phyloP scores from a whole-genome alignment of 2,329 filamentous ascomycete species.

The Ilyonectria sp. region DNA sequence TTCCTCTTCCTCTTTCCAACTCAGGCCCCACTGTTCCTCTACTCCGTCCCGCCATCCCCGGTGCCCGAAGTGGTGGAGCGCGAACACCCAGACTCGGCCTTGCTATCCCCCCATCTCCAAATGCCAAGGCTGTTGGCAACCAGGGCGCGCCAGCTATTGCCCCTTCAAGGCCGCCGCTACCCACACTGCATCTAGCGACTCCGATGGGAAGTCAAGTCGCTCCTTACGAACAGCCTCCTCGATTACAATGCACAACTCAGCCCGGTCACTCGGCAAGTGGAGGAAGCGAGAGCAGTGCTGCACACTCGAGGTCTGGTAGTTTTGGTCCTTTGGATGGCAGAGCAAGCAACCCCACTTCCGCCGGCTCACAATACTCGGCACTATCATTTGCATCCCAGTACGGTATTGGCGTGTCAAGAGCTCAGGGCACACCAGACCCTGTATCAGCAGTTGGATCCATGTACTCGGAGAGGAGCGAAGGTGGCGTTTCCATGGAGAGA shows the following conservation, averaged over 20 bases:
- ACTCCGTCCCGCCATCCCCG: constrained; percentile 86
- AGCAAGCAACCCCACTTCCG: constrained; percentile 86
- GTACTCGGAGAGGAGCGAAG: constrained; percentile 85
- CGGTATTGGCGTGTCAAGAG: constrained; percentile 75
- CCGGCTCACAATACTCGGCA: constrained; percentile 88
- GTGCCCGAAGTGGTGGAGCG: constrained; percentile 73
- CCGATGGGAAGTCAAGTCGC: constrained; percentile 86
- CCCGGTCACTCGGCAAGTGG: constrained; percentile 79
- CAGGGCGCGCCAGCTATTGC: constrained; percentile 54
- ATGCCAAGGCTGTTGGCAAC: constrained; percentile 80
- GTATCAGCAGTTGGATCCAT: constrained; percentile 89
- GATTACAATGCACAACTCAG: constrained; percentile 66
- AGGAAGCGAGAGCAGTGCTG: constrained; percentile 84
- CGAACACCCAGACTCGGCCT: constrained; percentile 86
- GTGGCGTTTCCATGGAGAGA: constrained; percentile 83
- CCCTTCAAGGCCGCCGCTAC: constrained; percentile 70
- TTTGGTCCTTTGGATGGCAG: constrained; percentile 84
- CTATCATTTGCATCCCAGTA: constrained; percentile 84
- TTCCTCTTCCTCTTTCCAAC: constrained; percentile 53
- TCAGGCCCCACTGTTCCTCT: constrained; percentile 77
- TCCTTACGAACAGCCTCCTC: constrained; percentile 76
- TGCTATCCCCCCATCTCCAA: constrained; percentile 90
- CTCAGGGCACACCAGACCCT: constrained; percentile 83
- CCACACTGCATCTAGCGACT: constrained; percentile 88
- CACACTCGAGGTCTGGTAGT: constrained; percentile 87